These are phyloP conservation scores for Trichoderma sp. DNA, from an alignment of 2,329 filamentous ascomycete species.

Conservation along the genomic window DNA sequence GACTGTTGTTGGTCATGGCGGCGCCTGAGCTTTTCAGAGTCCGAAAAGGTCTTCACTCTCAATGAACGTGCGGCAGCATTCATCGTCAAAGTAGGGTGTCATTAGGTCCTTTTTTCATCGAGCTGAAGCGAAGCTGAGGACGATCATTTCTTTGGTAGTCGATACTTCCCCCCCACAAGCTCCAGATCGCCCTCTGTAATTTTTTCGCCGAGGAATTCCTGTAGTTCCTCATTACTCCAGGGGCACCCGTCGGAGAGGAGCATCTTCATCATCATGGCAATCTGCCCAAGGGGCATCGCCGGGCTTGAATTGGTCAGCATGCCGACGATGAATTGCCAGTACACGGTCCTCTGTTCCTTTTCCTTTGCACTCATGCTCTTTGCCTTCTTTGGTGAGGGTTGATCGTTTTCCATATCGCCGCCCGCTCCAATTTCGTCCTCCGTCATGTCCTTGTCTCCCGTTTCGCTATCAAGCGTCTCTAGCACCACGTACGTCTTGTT, in stretches of 20 bases:
- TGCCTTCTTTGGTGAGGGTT: conserved; percentile 49
- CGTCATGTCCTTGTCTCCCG: conserved; percentile 28
- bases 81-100: neutral
- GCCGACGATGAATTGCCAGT: conserved; percentile 88
- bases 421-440: conserved; percentile 33
- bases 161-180: conserved; percentile 68
- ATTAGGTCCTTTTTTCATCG: neutral
- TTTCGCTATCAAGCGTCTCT: conserved; percentile 54
- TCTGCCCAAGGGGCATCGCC: conserved; percentile 74
- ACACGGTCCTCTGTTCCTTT: conserved; percentile 60
- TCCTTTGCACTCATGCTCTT: conserved; percentile 63
- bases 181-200: conserved; percentile 70
- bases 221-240: conserved; percentile 84
- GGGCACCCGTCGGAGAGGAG: conserved; percentile 83
- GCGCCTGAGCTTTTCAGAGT: neutral
- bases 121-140: neutral
- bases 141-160: conserved; percentile 56
- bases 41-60: neutral
- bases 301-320: conserved; percentile 91
- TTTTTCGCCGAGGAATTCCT: conserved; percentile 76
- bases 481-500: conserved; percentile 64
- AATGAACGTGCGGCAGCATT: neutral
- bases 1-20: neutral
- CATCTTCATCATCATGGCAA: conserved; percentile 95
- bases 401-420: conserved; percentile 29